Conservation (phyloP, 306 rosid species). For the Luffa acutangula region DNA sequence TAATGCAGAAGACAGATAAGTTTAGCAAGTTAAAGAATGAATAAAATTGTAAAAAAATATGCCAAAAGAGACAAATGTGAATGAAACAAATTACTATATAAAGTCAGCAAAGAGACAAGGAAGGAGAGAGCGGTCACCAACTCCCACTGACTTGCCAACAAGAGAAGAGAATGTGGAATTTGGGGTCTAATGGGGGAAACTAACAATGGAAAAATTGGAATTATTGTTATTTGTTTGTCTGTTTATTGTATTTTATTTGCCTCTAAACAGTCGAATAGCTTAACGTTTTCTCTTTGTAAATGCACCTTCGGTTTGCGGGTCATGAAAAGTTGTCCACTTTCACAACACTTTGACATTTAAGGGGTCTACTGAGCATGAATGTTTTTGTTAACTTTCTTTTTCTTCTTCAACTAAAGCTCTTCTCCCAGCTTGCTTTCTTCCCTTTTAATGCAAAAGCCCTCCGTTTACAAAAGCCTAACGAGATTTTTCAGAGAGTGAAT, state of each 20-base stretch:
- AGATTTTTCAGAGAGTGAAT: slow-evolving; percentile 16
- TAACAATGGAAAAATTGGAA: neutral
- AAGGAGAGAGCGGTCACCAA: slow-evolving; percentile 41
- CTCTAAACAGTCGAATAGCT: neutral
- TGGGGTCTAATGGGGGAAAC: slow-evolving; percentile 11
- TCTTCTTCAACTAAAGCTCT: slow-evolving; percentile 36
- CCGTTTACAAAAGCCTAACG: slow-evolving; percentile 34
- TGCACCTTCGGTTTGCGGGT: slow-evolving; percentile 16
- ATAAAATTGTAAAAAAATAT: neutral
- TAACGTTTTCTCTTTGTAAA: slow-evolving; percentile 29
- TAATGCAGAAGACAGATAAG: neutral
- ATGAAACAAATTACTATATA: neutral
- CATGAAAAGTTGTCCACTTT: slow-evolving; percentile 32
- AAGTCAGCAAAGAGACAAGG: slow-evolving; percentile 37
- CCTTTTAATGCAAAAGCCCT: slow-evolving; percentile 49
- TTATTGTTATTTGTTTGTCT: neutral
- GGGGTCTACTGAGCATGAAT: slow-evolving; percentile 26
- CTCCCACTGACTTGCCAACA: slow-evolving; percentile 70
- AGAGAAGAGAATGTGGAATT: slow-evolving; percentile 58
- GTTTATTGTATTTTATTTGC: slow-evolving; percentile 2
- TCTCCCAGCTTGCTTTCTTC: slow-evolving; percentile 19
- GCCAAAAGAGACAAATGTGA: slow-evolving; percentile 9
- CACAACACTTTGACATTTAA: slow-evolving; percentile 56
- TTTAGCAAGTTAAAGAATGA: neutral
- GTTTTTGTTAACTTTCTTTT: slow-evolving; percentile 24